These are phyloP conservation scores for Penicillium canariense DNA, from an alignment of 495 filamentous ascomycete species.

Conservation along the genomic window DNA sequence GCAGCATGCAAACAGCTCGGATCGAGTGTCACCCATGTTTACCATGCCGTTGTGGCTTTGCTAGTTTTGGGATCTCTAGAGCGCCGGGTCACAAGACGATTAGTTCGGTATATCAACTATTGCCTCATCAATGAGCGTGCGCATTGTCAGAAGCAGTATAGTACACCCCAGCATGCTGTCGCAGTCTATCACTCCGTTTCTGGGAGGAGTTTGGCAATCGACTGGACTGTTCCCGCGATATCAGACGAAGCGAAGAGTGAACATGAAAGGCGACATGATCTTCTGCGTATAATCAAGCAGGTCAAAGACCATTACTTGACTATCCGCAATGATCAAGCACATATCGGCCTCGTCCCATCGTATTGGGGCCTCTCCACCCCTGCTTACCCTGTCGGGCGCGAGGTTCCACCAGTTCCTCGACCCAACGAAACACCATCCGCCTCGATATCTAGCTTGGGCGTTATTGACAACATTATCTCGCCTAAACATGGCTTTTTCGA, in stretches of 20 bases:
- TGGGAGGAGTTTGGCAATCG: slow-evolving; percentile 19
- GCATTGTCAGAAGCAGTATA: slow-evolving; percentile 23
- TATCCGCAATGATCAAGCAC: slow-evolving; percentile 21
- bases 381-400: slow-evolving; percentile 20
- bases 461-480: slow-evolving; percentile 11
- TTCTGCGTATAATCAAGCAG: slow-evolving; percentile 5
- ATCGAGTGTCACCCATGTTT: slow-evolving; percentile 26
- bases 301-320: slow-evolving; percentile 30
- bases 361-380: slow-evolving; percentile 28
- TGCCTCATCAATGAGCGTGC: slow-evolving; percentile 25
- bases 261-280: slow-evolving; percentile 10
- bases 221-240: slow-evolving; percentile 17
- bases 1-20: slow-evolving; percentile 15
- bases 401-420: slow-evolving; percentile 24
- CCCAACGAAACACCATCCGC: slow-evolving; percentile 28
- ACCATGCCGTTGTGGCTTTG: slow-evolving; percentile 28
- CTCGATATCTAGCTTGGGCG: slow-evolving; percentile 39
- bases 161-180: slow-evolving; percentile 7
- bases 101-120: slow-evolving; percentile 16
- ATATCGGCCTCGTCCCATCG: slow-evolving; percentile 22
- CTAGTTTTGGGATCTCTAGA: slow-evolving; percentile 18
- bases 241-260: background rate
- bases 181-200: slow-evolving; percentile 30
- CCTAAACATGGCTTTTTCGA: slow-evolving; percentile 23
- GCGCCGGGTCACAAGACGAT: slow-evolving; percentile 17